Evolutionary conservation across 345 rosid species (phyloP), one percentile per base, ranked within the genome.

Genomic region (Gossypium thurberi): DNA sequence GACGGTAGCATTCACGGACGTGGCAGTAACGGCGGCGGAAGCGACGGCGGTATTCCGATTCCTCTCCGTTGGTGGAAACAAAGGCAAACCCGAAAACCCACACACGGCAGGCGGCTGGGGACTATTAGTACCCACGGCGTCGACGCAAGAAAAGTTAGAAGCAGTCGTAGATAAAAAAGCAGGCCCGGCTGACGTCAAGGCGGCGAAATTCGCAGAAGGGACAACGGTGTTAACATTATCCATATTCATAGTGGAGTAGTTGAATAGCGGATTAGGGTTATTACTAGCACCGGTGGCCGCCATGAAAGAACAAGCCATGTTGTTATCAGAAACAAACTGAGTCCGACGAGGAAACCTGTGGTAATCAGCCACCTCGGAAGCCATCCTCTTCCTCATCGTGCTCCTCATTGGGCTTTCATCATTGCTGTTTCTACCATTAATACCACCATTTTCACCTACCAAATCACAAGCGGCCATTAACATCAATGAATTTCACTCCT

Each of bases 61-160:
- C 64, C 84, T 59, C 60, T 86, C 87, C 0, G 98, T 88, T 42
- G 77, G 71, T 40, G 94, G 94, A 56, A 95, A 95, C 77, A 95
- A 82, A 3, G 99, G 99, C 11, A 95, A 81, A 40, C 98, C 98
- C 10, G 98, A 95, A 79, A 92, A 92, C 70, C 90, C 96, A 77
- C 98, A 95, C 11, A 95, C 89, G 9, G 94, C 93, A 13, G 98
- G 94, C 42, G 81, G 50, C 73, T 65, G 82, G 43, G 74, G 65
- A 20, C 75, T 42, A 46, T 26, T 71, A 26, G 77, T 20, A 4
- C 23, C 61, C 18, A 47, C 51, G 48, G n/a, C 65, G 68, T 76
- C 78, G 80, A 74, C 40, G 68, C 65, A 61, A 65, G 79, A 71
- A 47, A 78, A 74, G 81, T 55, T 78, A 67, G 81, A 26, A 8